Evolutionary conservation across 2,329 filamentous ascomycete species (phyloP), one percentile per base, ranked within the genome.

Genomic region (Nannizzia gypsea): DNA sequence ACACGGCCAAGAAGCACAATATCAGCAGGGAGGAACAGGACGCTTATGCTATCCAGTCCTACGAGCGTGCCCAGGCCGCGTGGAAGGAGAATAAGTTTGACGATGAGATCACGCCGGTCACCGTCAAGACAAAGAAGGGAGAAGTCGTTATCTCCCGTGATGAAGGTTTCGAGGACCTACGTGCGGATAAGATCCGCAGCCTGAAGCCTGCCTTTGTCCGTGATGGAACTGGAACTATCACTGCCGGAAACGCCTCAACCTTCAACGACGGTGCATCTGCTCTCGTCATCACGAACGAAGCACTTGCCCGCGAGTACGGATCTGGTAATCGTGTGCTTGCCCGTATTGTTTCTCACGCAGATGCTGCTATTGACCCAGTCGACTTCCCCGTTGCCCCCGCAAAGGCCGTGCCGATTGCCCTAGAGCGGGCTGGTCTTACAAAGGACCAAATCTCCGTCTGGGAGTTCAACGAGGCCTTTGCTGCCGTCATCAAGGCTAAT

Each of bases 391-490:
- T 96, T 50, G 93, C 93, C 1, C 93, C 93, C 0, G 82, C 93
- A 42, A 91, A 95, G 74, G 92, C 92, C 3, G 92, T 97, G 0
- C 90, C 92, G 2, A 84, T 96, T 67, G 91, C 91, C 9, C 80
- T 99, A 57, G 83, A 90, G 74, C 83, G 91, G 60, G 93, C 93
- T 0, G 91, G 92, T 9, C 91, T 99, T 66, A 89, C 84, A 64
- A 90, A 91, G 75, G 87, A 95, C 54, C 88, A 97, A 73, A 90
- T 99, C 52, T 86, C 92, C 3, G 78, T 96, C 22, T 97, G 93
- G 92, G 93, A 97, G 73, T 96, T 99, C 75, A 99, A 99, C 73
- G 93, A 99, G 77, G 93, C 93, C 0, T 99, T 99, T 71, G 92
- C 93, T 28, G 89, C 89, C 3, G 91, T 96, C 31, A 93, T 96